Conservation (phyloP, 192 early-diverging fungal genomes). For the Fimicolochytrium jonesii region DNA sequence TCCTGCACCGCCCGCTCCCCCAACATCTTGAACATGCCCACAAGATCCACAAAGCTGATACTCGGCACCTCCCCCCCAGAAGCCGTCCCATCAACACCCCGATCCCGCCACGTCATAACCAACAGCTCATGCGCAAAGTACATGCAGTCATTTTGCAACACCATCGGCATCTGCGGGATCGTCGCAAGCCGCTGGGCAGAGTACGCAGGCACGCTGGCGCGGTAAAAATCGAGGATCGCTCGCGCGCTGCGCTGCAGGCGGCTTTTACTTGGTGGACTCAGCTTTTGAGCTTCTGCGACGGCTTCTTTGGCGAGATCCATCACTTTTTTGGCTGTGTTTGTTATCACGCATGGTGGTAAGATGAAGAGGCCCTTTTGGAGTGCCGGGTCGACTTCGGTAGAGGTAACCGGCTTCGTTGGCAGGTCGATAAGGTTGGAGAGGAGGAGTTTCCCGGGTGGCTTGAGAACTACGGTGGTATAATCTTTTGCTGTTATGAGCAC, state of each 20-base stretch:
- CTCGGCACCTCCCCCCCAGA: no score
- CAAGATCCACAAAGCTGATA: not conserved
- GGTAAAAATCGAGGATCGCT: slow-evolving; percentile 48
- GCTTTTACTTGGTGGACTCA: slow-evolving; percentile 1
- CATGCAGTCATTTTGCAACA: slow-evolving; percentile 72
- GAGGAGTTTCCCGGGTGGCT: not conserved
- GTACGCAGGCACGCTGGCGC: slow-evolving; percentile 55
- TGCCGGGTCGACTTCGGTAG: no score
- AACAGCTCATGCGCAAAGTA: slow-evolving; percentile 39
- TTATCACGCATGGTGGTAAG: slow-evolving; percentile 26
- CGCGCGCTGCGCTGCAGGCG: not conserved
- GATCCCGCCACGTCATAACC: slow-evolving; percentile 9
- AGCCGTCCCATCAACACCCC: no score
- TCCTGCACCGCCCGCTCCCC: slow-evolving; percentile 32
- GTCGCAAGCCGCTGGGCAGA: slow-evolving; percentile 39
- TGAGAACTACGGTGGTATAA: not conserved
- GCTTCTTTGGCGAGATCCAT: slow-evolving; percentile 1
- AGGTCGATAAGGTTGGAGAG: not conserved
- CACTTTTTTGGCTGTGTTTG: slow-evolving; percentile 3
- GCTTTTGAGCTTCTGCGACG: not conserved
- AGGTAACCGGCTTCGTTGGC: no score
- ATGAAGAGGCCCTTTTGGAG: not conserved
- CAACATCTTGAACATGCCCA: not conserved
- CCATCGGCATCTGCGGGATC: slow-evolving; percentile 50
- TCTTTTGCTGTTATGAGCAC: not conserved